Percentiles rank a stretch among this genome's conserved stretches.
These are phyloP conservation scores for Xylaria sp. DNA, from an alignment of 2,329 filamentous ascomycete species.

Conservation along the genomic window DNA sequence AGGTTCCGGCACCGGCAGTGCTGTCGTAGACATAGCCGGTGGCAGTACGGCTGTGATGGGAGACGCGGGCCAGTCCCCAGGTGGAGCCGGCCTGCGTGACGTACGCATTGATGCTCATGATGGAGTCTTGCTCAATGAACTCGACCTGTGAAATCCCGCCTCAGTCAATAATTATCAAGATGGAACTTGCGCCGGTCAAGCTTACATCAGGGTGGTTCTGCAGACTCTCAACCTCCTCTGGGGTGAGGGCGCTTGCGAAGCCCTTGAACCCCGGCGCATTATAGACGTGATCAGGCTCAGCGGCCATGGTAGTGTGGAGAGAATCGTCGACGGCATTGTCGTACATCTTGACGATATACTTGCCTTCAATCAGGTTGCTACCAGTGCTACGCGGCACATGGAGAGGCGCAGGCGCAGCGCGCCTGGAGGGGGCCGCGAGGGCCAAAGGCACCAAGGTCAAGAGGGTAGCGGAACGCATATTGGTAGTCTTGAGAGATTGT, in stretches of 20 bases:
- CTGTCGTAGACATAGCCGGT: slow-evolving; percentile 56
- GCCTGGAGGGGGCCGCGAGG: slow-evolving; percentile 48
- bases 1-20: slow-evolving; percentile 55
- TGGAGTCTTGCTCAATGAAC: slow-evolving; percentile 50
- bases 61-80: slow-evolving; percentile 60
- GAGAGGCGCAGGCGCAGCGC: slow-evolving; percentile 47
- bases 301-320: slow-evolving; percentile 46
- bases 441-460: slow-evolving; percentile 45
- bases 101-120: slow-evolving; percentile 47
- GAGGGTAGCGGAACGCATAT: slow-evolving; percentile 44
- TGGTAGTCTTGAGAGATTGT: slow-evolving; percentile 27
- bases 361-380: slow-evolving; percentile 49
- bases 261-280: slow-evolving; percentile 52
- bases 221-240: slow-evolving; percentile 54
- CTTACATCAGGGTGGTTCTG: slow-evolving; percentile 54
- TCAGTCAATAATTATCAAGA: slow-evolving; percentile 23
- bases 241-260: slow-evolving; percentile 57
- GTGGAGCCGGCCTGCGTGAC: slow-evolving; percentile 51
- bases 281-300: slow-evolving; percentile 49
- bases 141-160: slow-evolving; percentile 45
- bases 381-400: slow-evolving; percentile 43
- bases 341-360: slow-evolving; percentile 60
- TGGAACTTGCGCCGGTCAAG: neutral
- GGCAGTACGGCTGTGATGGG: slow-evolving; percentile 50
- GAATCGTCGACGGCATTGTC: slow-evolving; percentile 46